A percentile compares a stretch with the other conserved stretches of the same genome.
phyloP scores from a whole-genome alignment of 2,329 filamentous ascomycete genomes.

The Podosphaera aphanis region DNA sequence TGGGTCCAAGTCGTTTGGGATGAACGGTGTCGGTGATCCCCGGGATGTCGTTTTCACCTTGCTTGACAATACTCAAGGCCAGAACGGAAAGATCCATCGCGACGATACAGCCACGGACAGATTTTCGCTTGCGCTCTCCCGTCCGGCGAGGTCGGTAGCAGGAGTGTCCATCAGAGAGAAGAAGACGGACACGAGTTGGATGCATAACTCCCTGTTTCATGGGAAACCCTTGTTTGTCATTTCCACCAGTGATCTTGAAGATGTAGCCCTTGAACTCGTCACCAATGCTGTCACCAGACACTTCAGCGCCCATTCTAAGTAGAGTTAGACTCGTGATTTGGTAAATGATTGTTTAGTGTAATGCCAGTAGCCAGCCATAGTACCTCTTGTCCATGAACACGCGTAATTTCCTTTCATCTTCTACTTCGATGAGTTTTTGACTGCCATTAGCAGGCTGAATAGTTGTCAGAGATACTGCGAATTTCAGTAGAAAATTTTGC shows the following conservation, averaged over 20 bases:
- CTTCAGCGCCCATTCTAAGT: constrained; percentile 65
- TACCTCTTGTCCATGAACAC: constrained; percentile 95
- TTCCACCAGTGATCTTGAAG: constrained; percentile 97
- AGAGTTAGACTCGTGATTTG: not conserved
- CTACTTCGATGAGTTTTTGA: constrained; percentile 96
- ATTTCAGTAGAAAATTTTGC: constrained; percentile 1
- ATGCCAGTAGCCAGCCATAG: too few relatives aligned
- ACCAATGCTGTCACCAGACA: constrained; percentile 80
- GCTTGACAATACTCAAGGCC: constrained; percentile 89
- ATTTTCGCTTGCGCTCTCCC: constrained; percentile 99
- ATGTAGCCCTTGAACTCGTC: constrained; percentile 99
- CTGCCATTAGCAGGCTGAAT: constrained; percentile 81
- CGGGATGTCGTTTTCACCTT: constrained; percentile 83
- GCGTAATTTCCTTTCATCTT: constrained; percentile 98
- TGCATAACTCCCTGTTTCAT: constrained; percentile 99
- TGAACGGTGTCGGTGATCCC: constrained; percentile 93
- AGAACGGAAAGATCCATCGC: constrained; percentile 86
- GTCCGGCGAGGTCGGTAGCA: constrained; percentile 97
- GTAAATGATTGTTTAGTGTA: not conserved
- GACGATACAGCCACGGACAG: constrained; percentile 96
- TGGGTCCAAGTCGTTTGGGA: constrained; percentile 97
- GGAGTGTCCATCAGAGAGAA: constrained; percentile 88
- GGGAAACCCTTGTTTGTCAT: constrained; percentile 99
- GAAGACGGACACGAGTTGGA: constrained; percentile 91
- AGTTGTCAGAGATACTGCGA: constrained; percentile 6